Evolutionary conservation across 2,329 filamentous ascomycete genomes (phyloP).

Genomic region (Domatiomyces catenatus): DNA sequence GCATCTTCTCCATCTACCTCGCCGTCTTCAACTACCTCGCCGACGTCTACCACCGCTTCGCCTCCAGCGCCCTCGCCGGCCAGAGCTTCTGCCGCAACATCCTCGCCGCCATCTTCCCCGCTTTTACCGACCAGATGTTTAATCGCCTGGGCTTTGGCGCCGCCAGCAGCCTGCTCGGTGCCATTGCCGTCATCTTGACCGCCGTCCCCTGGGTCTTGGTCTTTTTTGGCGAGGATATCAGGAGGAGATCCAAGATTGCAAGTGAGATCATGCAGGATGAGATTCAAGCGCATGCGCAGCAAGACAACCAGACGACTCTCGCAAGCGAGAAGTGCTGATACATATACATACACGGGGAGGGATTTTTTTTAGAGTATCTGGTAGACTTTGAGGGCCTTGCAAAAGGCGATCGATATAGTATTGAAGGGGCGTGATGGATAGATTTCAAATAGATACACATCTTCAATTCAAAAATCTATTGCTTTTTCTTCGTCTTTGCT

Average conservation of each 20-base stretch:
- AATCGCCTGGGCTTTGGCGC: constrained; percentile 51
- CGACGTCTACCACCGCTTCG: constrained; percentile 72
- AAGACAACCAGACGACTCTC: neutral
- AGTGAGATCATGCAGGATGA: constrained; percentile 21
- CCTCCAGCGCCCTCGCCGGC: constrained; percentile 70
- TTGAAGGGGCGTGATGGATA: no score
- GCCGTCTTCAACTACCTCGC: constrained; percentile 88
- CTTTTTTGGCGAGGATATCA: constrained; percentile 61
- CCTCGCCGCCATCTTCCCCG: constrained; percentile 63
- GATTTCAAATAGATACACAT: no score
- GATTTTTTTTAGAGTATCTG: no score
- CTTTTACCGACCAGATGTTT: constrained; percentile 63
- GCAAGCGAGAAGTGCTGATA: neutral
- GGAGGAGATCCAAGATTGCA: constrained; percentile 62
- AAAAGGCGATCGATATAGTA: neutral
- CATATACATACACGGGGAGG: neutral
- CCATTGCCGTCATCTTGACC: constrained; percentile 50
- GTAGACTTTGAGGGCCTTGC: neutral
- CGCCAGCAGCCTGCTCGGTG: constrained; percentile 62
- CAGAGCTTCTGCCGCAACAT: constrained; percentile 79
- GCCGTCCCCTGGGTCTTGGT: constrained; percentile 78
- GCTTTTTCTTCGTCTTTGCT: neutral
- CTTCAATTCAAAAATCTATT: neutral
- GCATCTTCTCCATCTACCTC: constrained; percentile 75
- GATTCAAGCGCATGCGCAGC: neutral